Evolutionary conservation across 2,329 filamentous ascomycete genomes (phyloP).

Genomic region (Paracamarosporium sp.): DNA sequence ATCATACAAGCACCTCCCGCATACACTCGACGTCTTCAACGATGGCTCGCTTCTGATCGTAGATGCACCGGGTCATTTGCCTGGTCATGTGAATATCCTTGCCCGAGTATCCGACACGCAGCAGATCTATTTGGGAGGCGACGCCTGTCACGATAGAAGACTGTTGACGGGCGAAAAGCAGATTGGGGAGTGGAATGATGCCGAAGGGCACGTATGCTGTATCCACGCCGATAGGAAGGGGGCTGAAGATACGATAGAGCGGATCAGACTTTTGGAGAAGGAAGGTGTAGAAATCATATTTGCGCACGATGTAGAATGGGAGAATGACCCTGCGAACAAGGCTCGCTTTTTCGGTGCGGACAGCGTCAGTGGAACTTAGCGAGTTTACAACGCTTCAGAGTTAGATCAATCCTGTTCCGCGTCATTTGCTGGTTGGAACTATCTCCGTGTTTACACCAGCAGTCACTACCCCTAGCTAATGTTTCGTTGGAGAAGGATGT

Average conservation of each 20-base stretch:
- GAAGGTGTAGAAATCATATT: slow-evolving; percentile 59
- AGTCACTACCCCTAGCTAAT: neutral
- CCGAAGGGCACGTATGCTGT: slow-evolving; percentile 54
- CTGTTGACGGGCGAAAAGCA: slow-evolving; percentile 60
- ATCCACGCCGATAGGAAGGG: slow-evolving; percentile 59
- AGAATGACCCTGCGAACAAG: slow-evolving; percentile 43
- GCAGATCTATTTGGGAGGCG: slow-evolving; percentile 59
- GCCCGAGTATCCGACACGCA: slow-evolving; percentile 46
- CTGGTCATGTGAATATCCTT: slow-evolving; percentile 61
- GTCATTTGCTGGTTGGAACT: no score
- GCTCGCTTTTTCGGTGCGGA: slow-evolving; percentile 33
- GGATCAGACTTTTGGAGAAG: slow-evolving; percentile 49
- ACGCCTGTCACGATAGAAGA: slow-evolving; percentile 62
- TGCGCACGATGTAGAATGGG: slow-evolving; percentile 61
- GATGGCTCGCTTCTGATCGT: slow-evolving; percentile 58
- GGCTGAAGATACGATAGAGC: slow-evolving; percentile 54
- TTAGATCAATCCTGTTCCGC: neutral
- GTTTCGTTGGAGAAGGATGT: neutral
- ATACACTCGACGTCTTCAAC: slow-evolving; percentile 56
- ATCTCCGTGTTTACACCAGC: no score
- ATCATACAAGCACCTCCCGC: slow-evolving; percentile 51
- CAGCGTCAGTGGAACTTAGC: no score
- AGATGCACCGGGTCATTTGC: slow-evolving; percentile 60
- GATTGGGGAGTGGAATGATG: slow-evolving; percentile 60
- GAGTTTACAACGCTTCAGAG: no score